Conservation (phyloP, 345 rosid genomes). For the Gossypium raimondii region DNA sequence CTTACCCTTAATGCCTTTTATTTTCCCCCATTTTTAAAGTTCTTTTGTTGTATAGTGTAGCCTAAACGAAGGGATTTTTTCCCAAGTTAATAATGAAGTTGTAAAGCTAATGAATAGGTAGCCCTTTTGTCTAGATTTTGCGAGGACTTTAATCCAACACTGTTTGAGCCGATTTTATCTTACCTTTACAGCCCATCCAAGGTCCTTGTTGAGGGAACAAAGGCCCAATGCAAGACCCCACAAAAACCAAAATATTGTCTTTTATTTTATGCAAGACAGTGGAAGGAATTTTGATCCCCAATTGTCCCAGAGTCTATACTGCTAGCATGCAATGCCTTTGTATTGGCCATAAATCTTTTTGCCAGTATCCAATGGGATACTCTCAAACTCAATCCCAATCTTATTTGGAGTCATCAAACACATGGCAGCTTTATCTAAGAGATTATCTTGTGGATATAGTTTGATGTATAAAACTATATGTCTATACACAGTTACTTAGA, state of each 20-base stretch:
- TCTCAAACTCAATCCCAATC: not conserved
- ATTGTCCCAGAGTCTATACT: not conserved
- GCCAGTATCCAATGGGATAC: not conserved
- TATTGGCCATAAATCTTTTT: conserved; percentile 3
- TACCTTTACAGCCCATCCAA: not conserved
- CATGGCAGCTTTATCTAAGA: not conserved
- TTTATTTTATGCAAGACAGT: conserved; percentile 2
- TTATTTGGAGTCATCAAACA: not conserved
- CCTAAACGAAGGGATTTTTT: not conserved
- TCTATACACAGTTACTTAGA: too few species aligned
- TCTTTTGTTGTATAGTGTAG: not conserved
- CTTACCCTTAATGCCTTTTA: not conserved
- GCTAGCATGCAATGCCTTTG: conserved; percentile 7
- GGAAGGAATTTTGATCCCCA: not conserved
- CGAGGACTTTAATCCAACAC: not conserved
- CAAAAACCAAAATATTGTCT: not conserved
- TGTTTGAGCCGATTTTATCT: conserved; percentile 1
- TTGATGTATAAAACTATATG: too few species aligned
- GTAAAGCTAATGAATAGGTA: not conserved
- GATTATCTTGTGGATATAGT: not conserved
- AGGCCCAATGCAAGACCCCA: conserved; percentile 1
- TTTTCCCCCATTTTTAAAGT: not conserved
- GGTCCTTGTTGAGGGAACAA: not conserved
- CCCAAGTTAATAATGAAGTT: not conserved
- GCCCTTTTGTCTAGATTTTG: not conserved